Percentiles rank a stretch among this genome's conserved stretches.
Conservation (phyloP, 2,329 filamentous ascomycete species). For the Epichloe festucae region DNA sequence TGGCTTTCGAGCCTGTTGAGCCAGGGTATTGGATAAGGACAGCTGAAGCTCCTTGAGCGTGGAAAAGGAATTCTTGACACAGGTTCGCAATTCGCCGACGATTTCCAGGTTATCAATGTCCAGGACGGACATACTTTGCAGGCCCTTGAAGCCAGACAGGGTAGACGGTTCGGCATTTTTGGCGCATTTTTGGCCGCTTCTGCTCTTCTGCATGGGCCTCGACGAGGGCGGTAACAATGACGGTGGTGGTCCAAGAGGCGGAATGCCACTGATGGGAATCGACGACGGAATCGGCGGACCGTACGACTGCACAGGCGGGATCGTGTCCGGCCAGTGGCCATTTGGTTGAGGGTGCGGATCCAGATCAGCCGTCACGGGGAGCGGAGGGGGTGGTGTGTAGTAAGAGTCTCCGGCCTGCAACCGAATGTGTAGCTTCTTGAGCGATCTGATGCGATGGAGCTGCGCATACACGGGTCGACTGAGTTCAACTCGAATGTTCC, state of each 20-base stretch:
- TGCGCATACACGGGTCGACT: constrained; percentile 43
- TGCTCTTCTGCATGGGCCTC: constrained; percentile 24
- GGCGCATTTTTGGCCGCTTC: constrained; percentile 18
- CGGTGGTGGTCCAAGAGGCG: constrained; percentile 14
- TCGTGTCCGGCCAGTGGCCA: constrained; percentile 15
- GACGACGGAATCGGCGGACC: constrained; percentile 8
- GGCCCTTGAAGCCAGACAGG: constrained; percentile 41
- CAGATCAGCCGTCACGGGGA: constrained; percentile 22
- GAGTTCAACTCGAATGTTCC: constrained; percentile 52
- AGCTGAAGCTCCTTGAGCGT: constrained; percentile 42
- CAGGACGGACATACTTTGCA: constrained; percentile 40
- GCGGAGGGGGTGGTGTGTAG: constrained; percentile 35
- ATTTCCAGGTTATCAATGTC: constrained; percentile 48
- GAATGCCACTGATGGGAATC: constrained; percentile 8
- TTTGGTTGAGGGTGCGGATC: constrained; percentile 22
- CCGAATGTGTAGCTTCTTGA: constrained; percentile 43
- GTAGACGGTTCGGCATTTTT: constrained; percentile 33
- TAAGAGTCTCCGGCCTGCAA: constrained; percentile 45
- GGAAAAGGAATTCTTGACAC: constrained; percentile 39
- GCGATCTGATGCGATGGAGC: constrained; percentile 38
- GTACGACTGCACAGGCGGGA: constrained; percentile 11
- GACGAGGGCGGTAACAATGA: constrained; percentile 21
- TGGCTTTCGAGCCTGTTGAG: constrained; percentile 25
- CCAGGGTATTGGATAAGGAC: constrained; percentile 43
- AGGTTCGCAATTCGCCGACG: constrained; percentile 40